phyloP scores from a whole-genome alignment of 2,329 filamentous ascomycete species.

The Colletotrichum salicis region DNA sequence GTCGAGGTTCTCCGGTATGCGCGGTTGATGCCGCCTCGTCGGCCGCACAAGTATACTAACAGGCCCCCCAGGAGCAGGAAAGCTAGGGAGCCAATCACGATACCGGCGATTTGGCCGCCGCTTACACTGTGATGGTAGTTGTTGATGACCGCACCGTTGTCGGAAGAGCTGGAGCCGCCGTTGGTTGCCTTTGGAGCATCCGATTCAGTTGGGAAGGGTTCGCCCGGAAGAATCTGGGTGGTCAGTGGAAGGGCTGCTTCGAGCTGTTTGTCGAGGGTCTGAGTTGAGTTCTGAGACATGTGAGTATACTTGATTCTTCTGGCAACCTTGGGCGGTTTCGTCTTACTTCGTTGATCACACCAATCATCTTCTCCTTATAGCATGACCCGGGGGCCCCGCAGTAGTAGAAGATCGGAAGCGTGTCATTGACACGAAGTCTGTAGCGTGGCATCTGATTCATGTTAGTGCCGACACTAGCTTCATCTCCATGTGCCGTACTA shows the following conservation, averaged over 20 bases:
- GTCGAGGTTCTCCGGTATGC: constrained; percentile 45
- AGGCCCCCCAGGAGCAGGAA: constrained; percentile 55
- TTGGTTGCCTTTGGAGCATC: constrained; percentile 31
- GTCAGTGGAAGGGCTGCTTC: constrained; percentile 58
- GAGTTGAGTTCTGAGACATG: constrained; percentile 53
- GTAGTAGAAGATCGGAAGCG: constrained; percentile 75
- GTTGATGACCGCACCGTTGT: constrained; percentile 26
- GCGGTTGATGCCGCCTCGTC: constrained; percentile 50
- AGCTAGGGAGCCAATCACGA: constrained; percentile 62
- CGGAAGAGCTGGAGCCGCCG: constrained; percentile 23
- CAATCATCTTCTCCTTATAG: constrained; percentile 74
- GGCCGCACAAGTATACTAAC: constrained; percentile 60
- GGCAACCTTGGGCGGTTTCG: background rate
- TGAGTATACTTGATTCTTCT: constrained; percentile 21
- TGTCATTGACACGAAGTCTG: constrained; percentile 65
- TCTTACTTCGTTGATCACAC: constrained; percentile 76
- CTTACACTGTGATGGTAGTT: constrained; percentile 37
- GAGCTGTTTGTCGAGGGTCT: constrained; percentile 60
- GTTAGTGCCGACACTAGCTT: constrained; percentile 40
- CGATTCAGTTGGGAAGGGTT: constrained; percentile 63
- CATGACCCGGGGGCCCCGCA: constrained; percentile 76
- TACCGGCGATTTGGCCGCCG: constrained; percentile 67
- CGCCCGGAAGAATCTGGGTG: constrained; percentile 65
- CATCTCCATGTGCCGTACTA: constrained; percentile 37
- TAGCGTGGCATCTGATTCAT: constrained; percentile 55